Evolutionary conservation across 306 rosid genomes (phyloP).

Genomic region (cucumber (Cucumis sativus)): Cucumber_9930_V3 NC_026660.2:22333001-22333500

Average conservation of each 20-base stretch:
- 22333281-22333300: background rate
- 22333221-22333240: conserved; percentile 83
- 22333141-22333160: conserved; percentile 91
- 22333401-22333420: background rate
- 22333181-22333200: conserved; percentile 88
- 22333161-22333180: conserved; percentile 66
- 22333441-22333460: background rate
- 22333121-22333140: conserved; percentile 59
- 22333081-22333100: conserved; percentile 65
- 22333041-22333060: conserved; percentile 65
- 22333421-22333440: background rate
- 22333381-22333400: background rate
- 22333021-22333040: conserved; percentile 94
- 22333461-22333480: background rate
- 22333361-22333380: background rate
- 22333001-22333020: conserved; percentile 29
- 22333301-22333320: background rate
- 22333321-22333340: background rate
- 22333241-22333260: conserved; percentile 71
- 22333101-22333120: conserved; percentile 94
- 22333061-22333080: conserved; percentile 89
- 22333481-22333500: background rate
- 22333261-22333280: background rate
- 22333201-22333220: conserved; percentile 94
- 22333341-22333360: background rate